phyloP scores from a whole-genome alignment of 2,329 filamentous ascomycete species.

The Bipolaris cookei region DNA sequence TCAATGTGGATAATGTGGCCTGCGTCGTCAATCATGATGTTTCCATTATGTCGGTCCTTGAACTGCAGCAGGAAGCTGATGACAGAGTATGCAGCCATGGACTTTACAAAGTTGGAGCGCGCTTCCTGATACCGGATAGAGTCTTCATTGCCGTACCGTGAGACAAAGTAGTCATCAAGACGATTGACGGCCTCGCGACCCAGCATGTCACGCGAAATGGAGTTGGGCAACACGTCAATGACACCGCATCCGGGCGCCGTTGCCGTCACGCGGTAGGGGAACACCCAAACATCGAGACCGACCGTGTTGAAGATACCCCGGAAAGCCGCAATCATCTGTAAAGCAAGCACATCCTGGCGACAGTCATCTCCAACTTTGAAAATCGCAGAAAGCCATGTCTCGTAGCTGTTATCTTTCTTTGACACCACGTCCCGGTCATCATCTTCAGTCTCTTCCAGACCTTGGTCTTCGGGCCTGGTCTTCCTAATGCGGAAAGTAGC shows the following conservation, averaged over 20 bases:
- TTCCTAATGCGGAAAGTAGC: constrained; percentile 97
- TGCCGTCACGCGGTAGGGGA: constrained; percentile 94
- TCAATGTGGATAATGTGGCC: constrained; percentile 89
- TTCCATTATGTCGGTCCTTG: constrained; percentile 93
- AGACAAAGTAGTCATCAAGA: constrained; percentile 96
- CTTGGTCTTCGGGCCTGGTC: constrained; percentile 58
- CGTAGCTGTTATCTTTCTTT: constrained; percentile 66
- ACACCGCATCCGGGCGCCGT: constrained; percentile 97
- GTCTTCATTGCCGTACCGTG: constrained; percentile 96
- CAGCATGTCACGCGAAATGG: constrained; percentile 97
- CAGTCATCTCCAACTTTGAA: constrained; percentile 99
- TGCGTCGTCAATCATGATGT: constrained; percentile 83
- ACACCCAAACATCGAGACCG: constrained; percentile 94
- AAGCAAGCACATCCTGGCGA: constrained; percentile 90
- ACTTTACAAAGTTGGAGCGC: constrained; percentile 97
- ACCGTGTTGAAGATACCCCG: constrained; percentile 95
- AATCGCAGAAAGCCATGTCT: constrained; percentile 99
- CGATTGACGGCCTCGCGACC: constrained; percentile 97
- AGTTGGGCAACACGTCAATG: constrained; percentile 97
- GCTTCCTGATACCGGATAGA: constrained; percentile 94
- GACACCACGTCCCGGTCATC: constrained; percentile 38
- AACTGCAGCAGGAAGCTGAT: constrained; percentile 97
- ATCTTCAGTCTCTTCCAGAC: constrained; percentile 40
- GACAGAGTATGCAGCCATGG: constrained; percentile 97
- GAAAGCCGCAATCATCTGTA: constrained; percentile 98